Evolutionary conservation across 2,329 filamentous ascomycete species (phyloP), one percentile per base, ranked within the genome.

Genomic region (Penicillium vulpinum): DNA sequence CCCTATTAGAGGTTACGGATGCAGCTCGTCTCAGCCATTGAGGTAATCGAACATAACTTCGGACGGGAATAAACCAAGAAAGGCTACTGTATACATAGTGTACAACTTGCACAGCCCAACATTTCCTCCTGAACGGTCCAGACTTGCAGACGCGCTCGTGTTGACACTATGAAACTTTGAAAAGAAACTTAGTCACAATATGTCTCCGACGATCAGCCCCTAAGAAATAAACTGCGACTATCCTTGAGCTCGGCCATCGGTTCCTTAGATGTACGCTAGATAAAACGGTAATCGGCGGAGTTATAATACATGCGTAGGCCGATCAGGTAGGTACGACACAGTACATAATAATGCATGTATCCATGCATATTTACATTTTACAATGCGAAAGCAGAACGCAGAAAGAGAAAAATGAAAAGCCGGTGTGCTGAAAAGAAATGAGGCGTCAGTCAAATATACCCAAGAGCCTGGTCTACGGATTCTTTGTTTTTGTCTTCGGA

Each of bases 31-130:
- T 52, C 55, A 55, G 59, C 56, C 59, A 57, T 55, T 57, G 57
- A 56, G 53, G 55, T 56, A 60, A 56, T 64, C 50, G 39, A 40
- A 45, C 51, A 43, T 56, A 21, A 35, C 15, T n/a, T n/a, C n/a
- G n/a, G n/a, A n/a, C n/a, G n/a, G n/a, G n/a, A 45, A 44, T 22
- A 33, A n/a, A 4, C 22, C 10, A 33, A 52, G n/a, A 26, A 28
- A 28, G 24, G 22, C 22, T 28, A 28, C 18, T 38, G 39, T 26
- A 33, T 31, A 49, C 11, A 22, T 24, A 22, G 29, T 28, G 28
- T 36, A 16, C 45, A 9, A 5, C n/a, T 29, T 51, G 36, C 53
- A 26, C 31, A 22, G 45, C 31, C 39, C 29, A 43, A 33, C 24
- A 18, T 33, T 16, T 22, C 13, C 18, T 9, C 15, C 13, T 1